Percentiles rank a stretch among this genome's conserved stretches.
Evolutionary conservation across 1,284 basidiomycete genomes (phyloP).

Genomic region (Irpex rosettiformis): DNA sequence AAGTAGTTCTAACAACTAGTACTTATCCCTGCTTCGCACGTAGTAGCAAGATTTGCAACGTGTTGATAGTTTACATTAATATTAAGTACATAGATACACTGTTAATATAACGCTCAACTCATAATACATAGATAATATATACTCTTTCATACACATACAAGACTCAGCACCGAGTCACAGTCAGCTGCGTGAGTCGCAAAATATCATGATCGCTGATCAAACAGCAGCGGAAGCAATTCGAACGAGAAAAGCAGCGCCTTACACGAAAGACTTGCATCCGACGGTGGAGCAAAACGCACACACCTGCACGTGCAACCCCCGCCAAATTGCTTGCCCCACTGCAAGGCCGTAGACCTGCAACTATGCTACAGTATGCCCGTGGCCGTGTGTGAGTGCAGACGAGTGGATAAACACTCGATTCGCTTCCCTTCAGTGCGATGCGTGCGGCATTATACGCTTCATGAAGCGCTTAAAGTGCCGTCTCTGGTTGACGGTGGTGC

Average conservation of each 20-base stretch:
- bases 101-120: background rate
- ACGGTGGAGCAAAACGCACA: background rate
- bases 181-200: background rate
- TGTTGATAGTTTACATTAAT: too few relatives aligned
- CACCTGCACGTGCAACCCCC: background rate
- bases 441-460: conserved; percentile 12
- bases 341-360: too few relatives aligned
- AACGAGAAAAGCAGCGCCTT: background rate
- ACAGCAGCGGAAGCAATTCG: background rate
- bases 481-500: conserved; percentile 9
- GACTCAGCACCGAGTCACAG: background rate
- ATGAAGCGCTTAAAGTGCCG: conserved; percentile 25
- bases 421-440: conserved; percentile 7
- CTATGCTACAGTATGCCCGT: too few relatives aligned
- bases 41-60: too few relatives aligned
- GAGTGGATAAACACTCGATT: background rate
- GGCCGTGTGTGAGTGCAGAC: background rate
- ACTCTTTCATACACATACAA: background rate
- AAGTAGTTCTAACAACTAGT: too few relatives aligned
- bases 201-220: background rate
- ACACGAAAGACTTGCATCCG: background rate
- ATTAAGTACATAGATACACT: background rate
- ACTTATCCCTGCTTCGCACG: too few relatives aligned
- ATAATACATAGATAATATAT: background rate
- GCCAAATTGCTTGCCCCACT: background rate